phyloP scores from a whole-genome alignment of 2,329 filamentous ascomycete species.

The Salinomyces thailandicus region DNA sequence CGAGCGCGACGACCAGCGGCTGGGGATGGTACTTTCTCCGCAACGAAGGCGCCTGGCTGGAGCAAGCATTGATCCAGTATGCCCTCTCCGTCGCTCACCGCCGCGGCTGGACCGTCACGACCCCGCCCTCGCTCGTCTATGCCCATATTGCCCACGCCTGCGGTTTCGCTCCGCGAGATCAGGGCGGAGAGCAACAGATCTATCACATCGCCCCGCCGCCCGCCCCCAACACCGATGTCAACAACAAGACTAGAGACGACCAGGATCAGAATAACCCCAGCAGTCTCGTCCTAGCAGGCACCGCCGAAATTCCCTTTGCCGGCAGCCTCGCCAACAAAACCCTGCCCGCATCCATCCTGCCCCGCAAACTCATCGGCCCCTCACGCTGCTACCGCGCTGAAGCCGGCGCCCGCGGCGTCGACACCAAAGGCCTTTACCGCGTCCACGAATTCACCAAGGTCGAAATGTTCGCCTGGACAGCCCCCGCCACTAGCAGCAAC shows the following conservation, averaged over 20 bases:
- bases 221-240: constrained; percentile 32
- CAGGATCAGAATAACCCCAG: not conserved
- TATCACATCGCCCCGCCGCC: constrained; percentile 59
- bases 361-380: constrained; percentile 68
- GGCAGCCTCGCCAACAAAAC: constrained; percentile 72
- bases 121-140: constrained; percentile 85
- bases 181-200: constrained; percentile 83
- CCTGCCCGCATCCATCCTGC: constrained; percentile 56
- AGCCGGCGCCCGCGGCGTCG: constrained; percentile 77
- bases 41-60: constrained; percentile 86
- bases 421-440: constrained; percentile 89
- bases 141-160: constrained; percentile 81
- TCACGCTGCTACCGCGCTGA: constrained; percentile 95
- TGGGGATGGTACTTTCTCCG: constrained; percentile 98
- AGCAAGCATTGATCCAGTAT: constrained; percentile 86
- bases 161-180: constrained; percentile 87
- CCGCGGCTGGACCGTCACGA: constrained; percentile 68
- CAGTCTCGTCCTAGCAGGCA: constrained; percentile 68
- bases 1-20: constrained; percentile 68
- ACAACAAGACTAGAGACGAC: too few species aligned
- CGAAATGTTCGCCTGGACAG: constrained; percentile 90
- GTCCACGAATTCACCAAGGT: constrained; percentile 99
- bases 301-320: constrained; percentile 88
- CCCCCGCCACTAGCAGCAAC: constrained; percentile 29
- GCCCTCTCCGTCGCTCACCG: constrained; percentile 62